These are phyloP conservation scores for Geosmithia morbida DNA, from an alignment of 2,329 filamentous ascomycete genomes.

Conservation along the genomic window DNA sequence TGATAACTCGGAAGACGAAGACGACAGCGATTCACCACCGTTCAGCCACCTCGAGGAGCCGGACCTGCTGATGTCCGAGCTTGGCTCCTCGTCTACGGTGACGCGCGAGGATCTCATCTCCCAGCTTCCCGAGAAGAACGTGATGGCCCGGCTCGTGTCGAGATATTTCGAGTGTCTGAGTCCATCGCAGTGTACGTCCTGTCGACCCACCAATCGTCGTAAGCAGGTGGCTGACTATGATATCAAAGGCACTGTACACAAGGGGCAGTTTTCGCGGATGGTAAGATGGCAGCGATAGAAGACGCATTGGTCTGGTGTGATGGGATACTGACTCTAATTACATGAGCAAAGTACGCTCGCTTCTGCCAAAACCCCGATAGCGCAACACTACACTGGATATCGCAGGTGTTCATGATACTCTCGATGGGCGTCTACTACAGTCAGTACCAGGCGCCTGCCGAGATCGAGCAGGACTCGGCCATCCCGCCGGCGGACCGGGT, in stretches of 20 bases:
- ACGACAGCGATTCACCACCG: slow-evolving; percentile 15
- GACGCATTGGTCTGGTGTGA: not conserved
- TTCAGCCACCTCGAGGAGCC: slow-evolving; percentile 19
- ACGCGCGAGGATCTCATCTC: slow-evolving; percentile 30
- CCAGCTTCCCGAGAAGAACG: slow-evolving; percentile 27
- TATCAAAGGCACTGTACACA: not conserved
- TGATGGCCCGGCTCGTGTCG: slow-evolving; percentile 35
- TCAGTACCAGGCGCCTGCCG: slow-evolving; percentile 25
- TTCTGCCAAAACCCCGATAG: slow-evolving; percentile 30
- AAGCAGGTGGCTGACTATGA: slow-evolving; percentile 17
- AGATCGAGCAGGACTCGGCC: slow-evolving; percentile 24
- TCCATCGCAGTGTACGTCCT: slow-evolving; percentile 21
- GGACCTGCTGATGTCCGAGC: slow-evolving; percentile 28
- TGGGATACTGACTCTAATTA: not conserved
- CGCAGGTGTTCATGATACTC: slow-evolving; percentile 33
- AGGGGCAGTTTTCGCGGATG: not conserved
- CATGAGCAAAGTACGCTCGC: slow-evolving; percentile 13
- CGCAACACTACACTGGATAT: slow-evolving; percentile 30
- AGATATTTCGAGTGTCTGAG: slow-evolving; percentile 38
- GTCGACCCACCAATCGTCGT: not conserved
- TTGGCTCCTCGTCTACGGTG: slow-evolving; percentile 13
- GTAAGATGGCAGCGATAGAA: not conserved
- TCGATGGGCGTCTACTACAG: slow-evolving; percentile 28
- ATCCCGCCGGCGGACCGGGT: slow-evolving; percentile 27
- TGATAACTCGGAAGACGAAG: slow-evolving; percentile 26